Evolutionary conservation across 176 grass and related monocot species (phyloP).

Genomic region (Oryza punctata): DNA sequence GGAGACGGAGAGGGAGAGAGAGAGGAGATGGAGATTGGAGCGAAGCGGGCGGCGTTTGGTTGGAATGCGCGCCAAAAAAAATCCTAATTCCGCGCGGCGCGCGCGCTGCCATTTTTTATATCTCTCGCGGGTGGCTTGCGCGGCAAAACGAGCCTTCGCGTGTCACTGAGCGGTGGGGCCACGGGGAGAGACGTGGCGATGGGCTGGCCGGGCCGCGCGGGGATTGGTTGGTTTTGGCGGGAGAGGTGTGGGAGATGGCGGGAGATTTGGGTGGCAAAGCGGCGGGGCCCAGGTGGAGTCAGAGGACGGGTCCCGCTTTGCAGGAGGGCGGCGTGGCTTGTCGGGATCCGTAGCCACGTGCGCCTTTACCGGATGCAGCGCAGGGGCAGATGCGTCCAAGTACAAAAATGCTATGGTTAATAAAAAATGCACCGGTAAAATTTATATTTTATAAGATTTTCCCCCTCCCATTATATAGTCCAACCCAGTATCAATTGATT

Average conservation of each 20-base stretch:
- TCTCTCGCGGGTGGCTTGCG: conserved; percentile 14
- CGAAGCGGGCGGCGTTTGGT: background rate
- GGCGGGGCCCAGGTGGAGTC: background rate
- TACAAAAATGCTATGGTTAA: background rate
- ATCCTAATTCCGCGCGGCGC: background rate
- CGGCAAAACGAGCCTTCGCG: background rate
- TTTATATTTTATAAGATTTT: no score
- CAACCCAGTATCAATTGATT: no score
- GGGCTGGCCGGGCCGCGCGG: background rate
- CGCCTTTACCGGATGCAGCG: background rate
- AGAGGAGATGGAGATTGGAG: background rate
- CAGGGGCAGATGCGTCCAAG: conserved; percentile 1
- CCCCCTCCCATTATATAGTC: no score
- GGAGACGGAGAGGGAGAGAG: background rate
- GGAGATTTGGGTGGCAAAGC: conserved; percentile 36
- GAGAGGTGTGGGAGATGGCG: conserved; percentile 42
- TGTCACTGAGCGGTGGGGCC: conserved; percentile 31
- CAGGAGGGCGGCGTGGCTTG: background rate
- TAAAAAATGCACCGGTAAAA: no score
- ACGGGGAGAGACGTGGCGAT: background rate
- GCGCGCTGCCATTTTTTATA: background rate
- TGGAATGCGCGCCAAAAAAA: conserved; percentile 48
- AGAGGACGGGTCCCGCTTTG: background rate
- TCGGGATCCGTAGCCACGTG: conserved; percentile 47
- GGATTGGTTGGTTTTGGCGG: conserved; percentile 50